phyloP scores from a whole-genome alignment of 192 early-diverging fungal genomes.

The Coemansia sp. region DNA sequence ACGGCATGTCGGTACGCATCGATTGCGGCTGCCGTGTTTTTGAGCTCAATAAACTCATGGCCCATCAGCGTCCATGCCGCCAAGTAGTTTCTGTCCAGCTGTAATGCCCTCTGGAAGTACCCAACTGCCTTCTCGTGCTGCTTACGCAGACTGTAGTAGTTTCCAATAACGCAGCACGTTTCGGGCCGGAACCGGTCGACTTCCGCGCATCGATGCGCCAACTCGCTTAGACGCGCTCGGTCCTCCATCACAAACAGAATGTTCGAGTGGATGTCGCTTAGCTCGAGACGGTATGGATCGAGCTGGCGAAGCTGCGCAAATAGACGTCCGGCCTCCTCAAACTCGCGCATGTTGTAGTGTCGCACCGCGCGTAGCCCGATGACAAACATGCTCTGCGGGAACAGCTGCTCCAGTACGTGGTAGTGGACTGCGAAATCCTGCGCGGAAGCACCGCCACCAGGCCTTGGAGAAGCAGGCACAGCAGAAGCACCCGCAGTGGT shows the following conservation, averaged over 20 bases:
- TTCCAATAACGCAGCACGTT: constrained; percentile 83
- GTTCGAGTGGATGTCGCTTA: constrained; percentile 84
- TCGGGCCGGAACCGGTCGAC: constrained; percentile 84
- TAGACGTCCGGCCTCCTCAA: constrained; percentile 62
- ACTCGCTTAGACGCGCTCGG: constrained; percentile 65
- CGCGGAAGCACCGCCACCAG: background rate
- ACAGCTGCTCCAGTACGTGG: constrained; percentile 53
- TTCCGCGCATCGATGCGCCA: constrained; percentile 72
- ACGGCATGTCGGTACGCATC: constrained; percentile 86
- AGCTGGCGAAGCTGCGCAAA: constrained; percentile 70
- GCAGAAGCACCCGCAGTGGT: too few species aligned
- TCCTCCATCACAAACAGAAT: constrained; percentile 80
- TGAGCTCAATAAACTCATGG: constrained; percentile 92
- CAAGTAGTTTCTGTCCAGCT: constrained; percentile 74
- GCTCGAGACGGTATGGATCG: constrained; percentile 81
- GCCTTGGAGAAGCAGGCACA: too few species aligned
- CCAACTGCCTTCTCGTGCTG: constrained; percentile 85
- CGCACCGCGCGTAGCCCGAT: constrained; percentile 62
- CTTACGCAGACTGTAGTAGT: constrained; percentile 82
- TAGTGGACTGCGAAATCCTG: constrained; percentile 33
- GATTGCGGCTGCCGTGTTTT: constrained; percentile 84
- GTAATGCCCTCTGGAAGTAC: constrained; percentile 82
- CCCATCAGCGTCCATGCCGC: constrained; percentile 92
- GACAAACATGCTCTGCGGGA: constrained; percentile 67
- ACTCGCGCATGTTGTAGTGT: constrained; percentile 69